These are phyloP conservation scores for Tetrahymena thermophila DNA, from an alignment of 73 alveolate genomes.

Conservation along the genomic window DNA sequence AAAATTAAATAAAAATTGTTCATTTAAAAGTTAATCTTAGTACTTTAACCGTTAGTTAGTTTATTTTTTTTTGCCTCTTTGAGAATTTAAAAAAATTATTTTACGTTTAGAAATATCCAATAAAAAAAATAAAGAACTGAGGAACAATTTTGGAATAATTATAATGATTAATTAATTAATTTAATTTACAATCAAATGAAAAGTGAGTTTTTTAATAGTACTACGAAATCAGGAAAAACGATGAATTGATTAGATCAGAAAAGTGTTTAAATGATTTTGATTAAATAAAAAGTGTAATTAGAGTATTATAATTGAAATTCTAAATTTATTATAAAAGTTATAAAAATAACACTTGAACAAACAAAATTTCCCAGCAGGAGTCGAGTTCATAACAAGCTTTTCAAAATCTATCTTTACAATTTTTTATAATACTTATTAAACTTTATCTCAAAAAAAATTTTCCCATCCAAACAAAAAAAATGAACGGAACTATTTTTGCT, in stretches of 20 bases:
- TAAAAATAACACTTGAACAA: too few relatives aligned
- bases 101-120: too few relatives aligned
- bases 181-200: neutral
- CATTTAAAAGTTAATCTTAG: too few relatives aligned
- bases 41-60: too few relatives aligned
- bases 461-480: neutral
- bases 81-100: neutral
- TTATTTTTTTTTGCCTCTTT: neutral
- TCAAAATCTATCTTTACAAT: neutral
- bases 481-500: conserved; percentile 6
- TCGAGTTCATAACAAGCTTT: too few relatives aligned
- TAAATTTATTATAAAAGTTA: neutral
- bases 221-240: neutral
- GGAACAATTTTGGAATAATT: too few relatives aligned
- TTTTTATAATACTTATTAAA: too few relatives aligned
- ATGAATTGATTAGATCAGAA: neutral
- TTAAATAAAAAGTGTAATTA: neutral
- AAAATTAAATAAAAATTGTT: too few relatives aligned
- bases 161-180: too few relatives aligned
- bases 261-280: neutral
- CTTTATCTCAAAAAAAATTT: neutral
- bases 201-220: neutral
- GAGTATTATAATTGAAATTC: neutral
- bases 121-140: too few relatives aligned
- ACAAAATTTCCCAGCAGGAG: neutral